A percentile compares a stretch with the other conserved stretches of the same genome.
Evolutionary conservation across 345 rosid genomes (phyloP).

Genomic region (Lepidium sativum): DNA sequence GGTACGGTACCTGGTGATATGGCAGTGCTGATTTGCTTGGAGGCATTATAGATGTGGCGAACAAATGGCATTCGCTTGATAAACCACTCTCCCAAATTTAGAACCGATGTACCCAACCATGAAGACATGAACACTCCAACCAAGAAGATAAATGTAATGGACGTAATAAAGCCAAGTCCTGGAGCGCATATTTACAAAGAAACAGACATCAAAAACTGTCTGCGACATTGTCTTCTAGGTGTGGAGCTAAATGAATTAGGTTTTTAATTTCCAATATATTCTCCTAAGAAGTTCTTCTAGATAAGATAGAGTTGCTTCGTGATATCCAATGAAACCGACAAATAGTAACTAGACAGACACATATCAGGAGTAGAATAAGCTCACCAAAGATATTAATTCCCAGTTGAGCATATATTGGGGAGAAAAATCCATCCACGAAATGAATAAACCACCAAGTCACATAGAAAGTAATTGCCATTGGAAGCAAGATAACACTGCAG

Average conservation of each 20-base stretch:
- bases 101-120: constrained; percentile 96
- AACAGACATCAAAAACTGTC: background rate
- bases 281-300: background rate
- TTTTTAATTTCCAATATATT: background rate
- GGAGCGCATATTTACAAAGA: constrained; percentile 13
- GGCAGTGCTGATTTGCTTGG: constrained; percentile 98
- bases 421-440: constrained; percentile 96
- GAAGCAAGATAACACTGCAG: constrained; percentile 92
- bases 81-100: constrained; percentile 95
- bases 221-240: background rate
- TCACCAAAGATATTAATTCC: constrained; percentile 91
- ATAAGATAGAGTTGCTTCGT: background rate
- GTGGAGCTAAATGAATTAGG: background rate
- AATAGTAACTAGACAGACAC: background rate
- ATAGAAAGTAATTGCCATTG: constrained; percentile 91
- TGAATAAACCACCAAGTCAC: constrained; percentile 99
- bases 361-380: constrained; percentile 4
- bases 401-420: constrained; percentile 87
- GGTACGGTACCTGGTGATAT: constrained; percentile 74
- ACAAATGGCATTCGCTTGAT: constrained; percentile 97
- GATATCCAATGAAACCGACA: background rate
- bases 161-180: constrained; percentile 97
- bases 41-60: constrained; percentile 94
- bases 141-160: constrained; percentile 86
- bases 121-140: constrained; percentile 99